Conservation (phyloP, 2,329 filamentous ascomycete genomes). For the Clonostachys solani region DNA sequence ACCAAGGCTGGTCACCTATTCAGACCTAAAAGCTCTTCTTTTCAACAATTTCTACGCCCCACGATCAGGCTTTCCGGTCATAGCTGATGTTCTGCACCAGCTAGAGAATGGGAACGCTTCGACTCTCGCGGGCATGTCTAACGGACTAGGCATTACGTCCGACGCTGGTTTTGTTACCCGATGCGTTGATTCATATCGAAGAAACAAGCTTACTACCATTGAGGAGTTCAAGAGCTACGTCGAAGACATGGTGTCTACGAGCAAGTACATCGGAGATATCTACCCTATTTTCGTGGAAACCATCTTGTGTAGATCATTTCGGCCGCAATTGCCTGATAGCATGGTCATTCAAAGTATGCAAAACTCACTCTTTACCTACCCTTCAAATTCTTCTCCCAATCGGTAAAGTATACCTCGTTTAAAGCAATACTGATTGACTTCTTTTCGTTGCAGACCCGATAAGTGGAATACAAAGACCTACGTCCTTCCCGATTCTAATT, state of each 20-base stretch:
- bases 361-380: not conserved
- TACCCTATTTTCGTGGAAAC: constrained; percentile 15
- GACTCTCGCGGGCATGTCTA: constrained; percentile 13
- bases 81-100: constrained; percentile 17
- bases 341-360: constrained; percentile 16
- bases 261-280: constrained; percentile 23
- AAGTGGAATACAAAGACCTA: constrained; percentile 10
- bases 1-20: constrained; percentile 16
- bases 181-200: constrained; percentile 19
- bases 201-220: constrained; percentile 17
- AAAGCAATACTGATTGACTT: constrained; percentile 7
- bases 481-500: constrained; percentile 30
- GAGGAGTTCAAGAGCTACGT: constrained; percentile 15
- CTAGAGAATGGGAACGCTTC: constrained; percentile 18
- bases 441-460: constrained; percentile 11
- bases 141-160: constrained; percentile 2
- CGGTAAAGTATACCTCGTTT: not conserved
- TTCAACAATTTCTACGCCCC: constrained; percentile 13
- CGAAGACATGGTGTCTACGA: constrained; percentile 15
- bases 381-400: not conserved
- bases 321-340: constrained; percentile 17
- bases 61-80: constrained; percentile 11
- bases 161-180: constrained; percentile 14
- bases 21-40: constrained; percentile 19
- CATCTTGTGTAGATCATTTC: constrained; percentile 16